Evolutionary conservation across 2,329 filamentous ascomycete genomes (phyloP), one percentile per base, ranked within the genome.

Genomic region (Penicillium sp.): DNA sequence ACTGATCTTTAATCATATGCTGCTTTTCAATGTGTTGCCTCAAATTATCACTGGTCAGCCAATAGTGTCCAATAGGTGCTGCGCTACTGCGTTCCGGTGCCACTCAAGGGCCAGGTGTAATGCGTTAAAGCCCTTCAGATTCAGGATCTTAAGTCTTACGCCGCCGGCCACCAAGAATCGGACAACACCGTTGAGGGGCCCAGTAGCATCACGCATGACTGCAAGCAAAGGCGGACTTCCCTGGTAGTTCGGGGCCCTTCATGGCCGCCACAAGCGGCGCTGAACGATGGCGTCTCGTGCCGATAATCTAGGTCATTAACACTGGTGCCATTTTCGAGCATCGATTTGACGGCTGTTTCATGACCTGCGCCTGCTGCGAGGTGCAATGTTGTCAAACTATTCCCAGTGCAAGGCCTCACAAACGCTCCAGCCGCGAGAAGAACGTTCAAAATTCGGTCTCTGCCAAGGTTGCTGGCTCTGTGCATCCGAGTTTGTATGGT

Each of bases 301-400:
- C 10, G n/a, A 1, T 16, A 10, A 3, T 33, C 27, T 50, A 5
- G n/a, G n/a, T 3, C 3, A 6, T 62, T 19, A 35, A 51, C 11
- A 19, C 49, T 37, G 19, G 59, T 58, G 13, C 54, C 55, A 3
- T 44, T 37, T 9, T 55, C 41, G 18, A 62, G 39, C 19, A 64
- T 58, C 13, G 58, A 50, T 22, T 59, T 46, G 6, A 57, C 36
- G n/a, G 54, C 47, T 10, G 36, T 27, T 4, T 46, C 22, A n/a
- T 60, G 54, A 22, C 57, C 55, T 1, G 41, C n/a, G 13, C 41
- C 11, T 36, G 58, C 55, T 22, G 58, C 60, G 16, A 41, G 43
- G 41, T 43, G 47, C 31, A 63, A 52, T 24, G 60, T 49, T 10
- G 60, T 41, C 49, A 22, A 16, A 46, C 19, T 22, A 31, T 6